Conservation (phyloP, 192 early-diverging fungal species). For the Podila epigama region DNA sequence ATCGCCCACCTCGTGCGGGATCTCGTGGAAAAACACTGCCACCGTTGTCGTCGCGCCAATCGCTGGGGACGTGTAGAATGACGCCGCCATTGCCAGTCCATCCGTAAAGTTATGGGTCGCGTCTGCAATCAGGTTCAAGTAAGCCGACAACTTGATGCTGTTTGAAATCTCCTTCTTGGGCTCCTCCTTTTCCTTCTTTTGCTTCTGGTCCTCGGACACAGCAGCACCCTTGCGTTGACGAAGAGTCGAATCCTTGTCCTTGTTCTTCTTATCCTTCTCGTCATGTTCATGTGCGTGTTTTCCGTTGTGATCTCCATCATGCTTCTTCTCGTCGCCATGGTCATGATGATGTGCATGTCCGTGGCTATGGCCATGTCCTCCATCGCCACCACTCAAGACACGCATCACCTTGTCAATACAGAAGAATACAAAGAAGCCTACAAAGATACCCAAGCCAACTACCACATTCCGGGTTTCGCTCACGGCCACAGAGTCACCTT, state of each 20-base stretch:
- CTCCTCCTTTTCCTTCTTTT: neutral
- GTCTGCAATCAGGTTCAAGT: constrained; percentile 84
- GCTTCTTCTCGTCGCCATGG: constrained; percentile 36
- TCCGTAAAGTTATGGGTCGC: constrained; percentile 89
- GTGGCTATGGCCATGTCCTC: constrained; percentile 67
- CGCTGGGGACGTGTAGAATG: constrained; percentile 82
- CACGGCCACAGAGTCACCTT: constrained; percentile 39
- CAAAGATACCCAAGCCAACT: constrained; percentile 78
- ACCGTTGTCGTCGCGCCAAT: constrained; percentile 86
- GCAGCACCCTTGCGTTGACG: constrained; percentile 20
- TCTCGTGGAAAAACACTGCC: constrained; percentile 90
- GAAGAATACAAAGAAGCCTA: constrained; percentile 79
- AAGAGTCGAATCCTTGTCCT: constrained; percentile 5
- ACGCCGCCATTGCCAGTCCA: constrained; percentile 83
- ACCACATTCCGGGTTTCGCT: constrained; percentile 66
- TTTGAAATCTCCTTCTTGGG: constrained; percentile 41
- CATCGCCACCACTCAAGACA: constrained; percentile 69
- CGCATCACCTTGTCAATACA: constrained; percentile 87
- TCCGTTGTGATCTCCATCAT: constrained; percentile 48
- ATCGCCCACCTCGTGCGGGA: constrained; percentile 89
- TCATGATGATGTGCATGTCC: constrained; percentile 54
- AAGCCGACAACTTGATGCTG: constrained; percentile 74
- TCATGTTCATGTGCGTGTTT: constrained; percentile 31
- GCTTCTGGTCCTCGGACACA: constrained; percentile 47
- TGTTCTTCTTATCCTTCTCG: constrained; percentile 35